Base-by-base conservation (phyloP, 176 grass and related monocot species). In the Aechmea fasciata region DNA sequence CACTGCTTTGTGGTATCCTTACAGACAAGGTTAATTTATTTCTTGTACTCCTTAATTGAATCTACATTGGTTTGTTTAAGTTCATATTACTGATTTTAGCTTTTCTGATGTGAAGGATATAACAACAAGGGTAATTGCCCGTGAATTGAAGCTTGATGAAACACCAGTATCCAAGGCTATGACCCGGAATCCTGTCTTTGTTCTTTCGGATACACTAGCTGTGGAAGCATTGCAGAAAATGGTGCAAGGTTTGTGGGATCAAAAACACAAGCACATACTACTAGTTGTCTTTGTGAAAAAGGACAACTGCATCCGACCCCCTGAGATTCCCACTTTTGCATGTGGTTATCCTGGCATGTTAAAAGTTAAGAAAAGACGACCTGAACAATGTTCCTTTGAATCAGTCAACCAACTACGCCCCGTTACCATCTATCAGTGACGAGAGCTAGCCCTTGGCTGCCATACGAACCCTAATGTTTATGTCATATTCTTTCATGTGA, bases 161-260 rank as follows among this genome's bases (percentile, higher is more conserved):
- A 99, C 89, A 24, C 94, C 82, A 0, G 89, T 99, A 50, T 99
- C 94, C 0, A 99, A 99, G 78, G 89, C 90, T 28, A 99, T 99
- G 94, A 90, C 89, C 10, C 80, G 94, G 73, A 93, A 99, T 48
- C 94, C 94, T 50, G 74, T 85, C 17, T 93, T 99, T 59, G 94
- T 99, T 82, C 89, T 93, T 0, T 80, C 87, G 2, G 94, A 99
- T 63, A 99, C 89, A 14, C 73, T 93, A 17, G 94, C 94, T 0
- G 89, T 99, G 1, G 94, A 99, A 73, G 94, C 94, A 15, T 75
- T 99, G 80, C 94, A 99, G 74, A 99, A 99, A 79, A 99, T 99
- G 94, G 89, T 99, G 63, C 94, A 90, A 90, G 89, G 94, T 99
- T 55, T 65, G 79, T 80, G 14, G 18, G 50, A 9, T 13, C 14